Conservation (phyloP, 2,329 filamentous ascomycete genomes). For the Colletotrichum filicis region DNA sequence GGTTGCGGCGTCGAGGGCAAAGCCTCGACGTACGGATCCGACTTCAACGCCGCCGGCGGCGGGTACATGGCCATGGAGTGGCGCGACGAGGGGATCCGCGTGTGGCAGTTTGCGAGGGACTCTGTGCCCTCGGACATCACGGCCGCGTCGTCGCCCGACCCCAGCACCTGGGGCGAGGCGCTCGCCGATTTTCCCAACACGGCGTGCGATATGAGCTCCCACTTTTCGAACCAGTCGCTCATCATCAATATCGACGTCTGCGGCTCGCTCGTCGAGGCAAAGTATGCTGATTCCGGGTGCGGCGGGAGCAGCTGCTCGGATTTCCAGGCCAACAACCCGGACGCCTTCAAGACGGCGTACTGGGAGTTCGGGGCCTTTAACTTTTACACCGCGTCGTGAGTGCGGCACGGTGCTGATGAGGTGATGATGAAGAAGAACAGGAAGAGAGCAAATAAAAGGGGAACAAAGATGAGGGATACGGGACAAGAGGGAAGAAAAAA, state of each 20-base stretch:
- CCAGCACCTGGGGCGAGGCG: constrained; percentile 70
- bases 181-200: constrained; percentile 74
- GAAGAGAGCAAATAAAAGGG: not conserved
- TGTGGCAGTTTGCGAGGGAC: constrained; percentile 68
- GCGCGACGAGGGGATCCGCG: constrained; percentile 68
- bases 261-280: constrained; percentile 62
- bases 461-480: not conserved
- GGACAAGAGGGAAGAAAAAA: not conserved
- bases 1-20: constrained; percentile 66
- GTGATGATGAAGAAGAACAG: not conserved
- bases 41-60: constrained; percentile 64
- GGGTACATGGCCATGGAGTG: constrained; percentile 72
- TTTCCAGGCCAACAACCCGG: constrained; percentile 67
- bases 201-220: constrained; percentile 65
- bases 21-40: constrained; percentile 58
- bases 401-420: not conserved
- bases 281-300: constrained; percentile 59
- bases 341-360: constrained; percentile 67
- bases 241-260: constrained; percentile 75
- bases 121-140: constrained; percentile 63
- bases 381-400: constrained; percentile 57
- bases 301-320: constrained; percentile 61
- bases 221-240: constrained; percentile 75
- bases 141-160: constrained; percentile 61
- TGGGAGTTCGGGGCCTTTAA: constrained; percentile 74